Evolutionary conservation across 768 basidiomycete genomes (phyloP).

Genomic region (Clitopilus passeckerianus): DNA sequence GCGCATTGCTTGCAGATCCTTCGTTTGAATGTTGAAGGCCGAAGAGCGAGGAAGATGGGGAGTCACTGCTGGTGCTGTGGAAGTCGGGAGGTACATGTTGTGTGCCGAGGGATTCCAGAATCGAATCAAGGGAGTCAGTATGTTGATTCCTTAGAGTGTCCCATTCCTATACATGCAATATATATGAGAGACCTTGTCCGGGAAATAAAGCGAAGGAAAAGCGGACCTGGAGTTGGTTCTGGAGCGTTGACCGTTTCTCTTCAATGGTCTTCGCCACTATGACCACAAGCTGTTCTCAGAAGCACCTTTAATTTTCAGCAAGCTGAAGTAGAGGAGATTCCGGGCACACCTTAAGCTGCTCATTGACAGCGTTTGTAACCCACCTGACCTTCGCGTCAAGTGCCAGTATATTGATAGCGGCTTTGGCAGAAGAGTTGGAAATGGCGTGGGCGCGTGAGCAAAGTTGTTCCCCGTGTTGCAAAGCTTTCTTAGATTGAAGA

Average conservation of each 20-base stretch:
- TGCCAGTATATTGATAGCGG: constrained; percentile 66
- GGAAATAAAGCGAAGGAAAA: not conserved
- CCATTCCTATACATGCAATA: constrained; percentile 62
- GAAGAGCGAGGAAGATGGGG: constrained; percentile 57
- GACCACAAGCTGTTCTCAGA: constrained; percentile 53
- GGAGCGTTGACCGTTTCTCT: constrained; percentile 58
- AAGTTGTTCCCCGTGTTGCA: constrained; percentile 72
- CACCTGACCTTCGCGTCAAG: constrained; percentile 79
- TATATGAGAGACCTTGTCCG: not conserved
- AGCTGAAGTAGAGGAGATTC: not conserved
- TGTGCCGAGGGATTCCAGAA: constrained; percentile 67
- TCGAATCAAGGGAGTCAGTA: constrained; percentile 55
- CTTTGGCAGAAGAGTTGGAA: constrained; percentile 62
- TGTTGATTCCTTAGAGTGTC: constrained; percentile 58
- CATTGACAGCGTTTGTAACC: constrained; percentile 67
- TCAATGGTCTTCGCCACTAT: constrained; percentile 72
- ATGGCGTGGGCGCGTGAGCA: constrained; percentile 62
- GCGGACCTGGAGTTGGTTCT: constrained; percentile 58
- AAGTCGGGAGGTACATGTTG: constrained; percentile 79
- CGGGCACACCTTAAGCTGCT: constrained; percentile 67
- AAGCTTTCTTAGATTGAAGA: constrained; percentile 76
- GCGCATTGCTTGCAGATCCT: constrained; percentile 13
- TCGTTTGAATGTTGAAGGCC: constrained; percentile 65
- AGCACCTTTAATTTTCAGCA: not conserved
- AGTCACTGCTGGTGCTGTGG: constrained; percentile 49